Base-by-base conservation (phyloP, 306 rosid genomes). In the Glycyrrhiza uralensis region DNA sequence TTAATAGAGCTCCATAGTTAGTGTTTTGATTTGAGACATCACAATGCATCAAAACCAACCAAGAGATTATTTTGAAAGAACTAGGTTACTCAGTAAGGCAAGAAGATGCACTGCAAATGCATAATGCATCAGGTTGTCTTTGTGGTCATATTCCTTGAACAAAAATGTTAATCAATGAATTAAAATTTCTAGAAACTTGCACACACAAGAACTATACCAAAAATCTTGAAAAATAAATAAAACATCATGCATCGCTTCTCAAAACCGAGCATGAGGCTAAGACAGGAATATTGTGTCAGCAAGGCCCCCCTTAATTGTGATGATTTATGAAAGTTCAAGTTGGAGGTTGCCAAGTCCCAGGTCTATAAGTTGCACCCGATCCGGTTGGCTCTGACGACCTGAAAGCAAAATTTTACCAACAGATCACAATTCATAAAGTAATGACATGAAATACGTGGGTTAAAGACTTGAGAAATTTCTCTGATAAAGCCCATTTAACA, bases 301-400 rank as follows among this genome's bases (percentile, higher is more conserved):
- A 72, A 55, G 41, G 26, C 33, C 39, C 46, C 33, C 41, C 46
- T 5, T 5, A 10, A 58, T 20, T 30, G 67, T 28, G 42, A 39
- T 29, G 60, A 77, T 73, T 45, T 15, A 39, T 22, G 60, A 73
- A 55, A 45, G 15, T 69, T 93, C 87, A 91, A 33, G 86, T 76
- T 67, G 98, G 98, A 18, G 96, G 98, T 64, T 90, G 96, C 98
- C 98, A 90, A n/a, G 93, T 90, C 55, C 98, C 98, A 18, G 98
- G 96, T 65, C 64, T 79, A 80, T 68, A 93, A 14, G 89, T 39
- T 69, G 81, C 67, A 15, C 98, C 92, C 33, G 96, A 76, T 71
- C 98, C 93, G 0, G 78, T 72, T 51, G 97, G 96, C 77, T 93
- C 98, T 6, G 96, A 63, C 32, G 87, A 88, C 82, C 98, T 90